These are phyloP conservation scores for Aspergillus sp. DNA, from an alignment of 2,329 filamentous ascomycete genomes.

Conservation along the genomic window DNA sequence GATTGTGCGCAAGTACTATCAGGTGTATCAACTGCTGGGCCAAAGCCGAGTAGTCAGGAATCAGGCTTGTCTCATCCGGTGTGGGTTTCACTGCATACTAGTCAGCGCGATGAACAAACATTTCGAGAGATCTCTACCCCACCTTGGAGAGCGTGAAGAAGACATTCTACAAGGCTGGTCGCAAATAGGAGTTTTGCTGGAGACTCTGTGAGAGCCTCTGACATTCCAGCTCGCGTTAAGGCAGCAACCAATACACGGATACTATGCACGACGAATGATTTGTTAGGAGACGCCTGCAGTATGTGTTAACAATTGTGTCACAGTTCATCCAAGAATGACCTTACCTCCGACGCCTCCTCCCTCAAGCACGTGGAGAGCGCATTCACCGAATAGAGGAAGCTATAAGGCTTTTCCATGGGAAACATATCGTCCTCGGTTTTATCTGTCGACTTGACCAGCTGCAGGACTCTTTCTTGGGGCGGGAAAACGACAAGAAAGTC, in stretches of 20 bases:
- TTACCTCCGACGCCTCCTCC: constrained; percentile 39
- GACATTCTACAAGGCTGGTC: constrained; percentile 55
- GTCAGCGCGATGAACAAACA: constrained; percentile 1
- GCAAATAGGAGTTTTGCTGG: constrained; percentile 51
- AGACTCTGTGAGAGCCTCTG: constrained; percentile 44
- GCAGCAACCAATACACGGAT: constrained; percentile 59
- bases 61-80: constrained; percentile 24
- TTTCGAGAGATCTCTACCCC: constrained; percentile 16
- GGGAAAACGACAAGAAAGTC: constrained; percentile 69
- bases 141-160: constrained; percentile 57
- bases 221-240: constrained; percentile 57
- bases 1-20: constrained; percentile 26
- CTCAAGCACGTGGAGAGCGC: constrained; percentile 63
- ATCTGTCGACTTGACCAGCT: constrained; percentile 54
- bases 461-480: constrained; percentile 61
- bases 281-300: constrained; percentile 27
- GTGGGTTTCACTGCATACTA: constrained; percentile 23
- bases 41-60: constrained; percentile 36
- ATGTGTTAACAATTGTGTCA: constrained; percentile 7
- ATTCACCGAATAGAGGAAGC: constrained; percentile 69
- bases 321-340: neutral
- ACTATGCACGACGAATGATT: constrained; percentile 40
- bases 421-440: constrained; percentile 63
- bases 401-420: constrained; percentile 66
- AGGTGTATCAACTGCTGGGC: constrained; percentile 35